Evolutionary conservation across 2,329 filamentous ascomycete species (phyloP), one percentile per base, ranked within the genome.

Genomic region (Cryoendolithus antarcticus): DNA sequence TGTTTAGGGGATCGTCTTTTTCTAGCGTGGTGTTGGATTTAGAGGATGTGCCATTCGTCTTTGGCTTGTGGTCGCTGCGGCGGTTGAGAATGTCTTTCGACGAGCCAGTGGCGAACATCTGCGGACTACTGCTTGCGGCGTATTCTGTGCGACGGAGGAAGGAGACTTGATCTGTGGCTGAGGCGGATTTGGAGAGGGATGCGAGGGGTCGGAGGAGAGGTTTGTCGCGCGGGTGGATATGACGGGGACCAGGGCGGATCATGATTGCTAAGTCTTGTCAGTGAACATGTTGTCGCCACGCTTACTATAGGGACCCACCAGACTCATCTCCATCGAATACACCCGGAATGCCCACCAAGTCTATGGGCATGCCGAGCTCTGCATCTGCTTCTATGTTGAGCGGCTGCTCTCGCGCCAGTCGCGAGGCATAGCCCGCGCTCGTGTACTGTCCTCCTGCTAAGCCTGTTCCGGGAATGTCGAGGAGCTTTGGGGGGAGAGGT

Each of bases 111-210:
- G 74, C 70, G 40, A 68, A 66, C 38, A 64, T 61, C 10, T 65
- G 59, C 44, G 49, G 60, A 8, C 58, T 57, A 38, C 63, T 63
- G 13, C 66, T 65, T 11, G 83, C 84, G 55, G 94, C 95, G 65
- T 96, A 96, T 62, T 98, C 91, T 40, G 91, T 96, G 54, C 89
- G 78, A 42, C 91, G 85, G 50, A 98, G 74, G 72, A 98, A 98
- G 46, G 86, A 94, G 39, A 94, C 86, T 46, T 81, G 80, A 11
- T 80, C 71, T 46, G 85, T 82, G 45, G 76, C 75, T 32, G 77
- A 74, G 50, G 84, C 83, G 33, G 81, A 80, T 62, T 94, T 93
- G 51, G 86, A 86, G 13, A 98, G 74, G 35, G 85, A 79, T 29
- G 86, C 77, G 29, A 94, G 75, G 4, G 86, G 82, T 56, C 86